Evolutionary conservation across 345 rosid genomes (phyloP), one percentile per base, ranked within the genome.

Genomic region (Balakata baccata): DNA sequence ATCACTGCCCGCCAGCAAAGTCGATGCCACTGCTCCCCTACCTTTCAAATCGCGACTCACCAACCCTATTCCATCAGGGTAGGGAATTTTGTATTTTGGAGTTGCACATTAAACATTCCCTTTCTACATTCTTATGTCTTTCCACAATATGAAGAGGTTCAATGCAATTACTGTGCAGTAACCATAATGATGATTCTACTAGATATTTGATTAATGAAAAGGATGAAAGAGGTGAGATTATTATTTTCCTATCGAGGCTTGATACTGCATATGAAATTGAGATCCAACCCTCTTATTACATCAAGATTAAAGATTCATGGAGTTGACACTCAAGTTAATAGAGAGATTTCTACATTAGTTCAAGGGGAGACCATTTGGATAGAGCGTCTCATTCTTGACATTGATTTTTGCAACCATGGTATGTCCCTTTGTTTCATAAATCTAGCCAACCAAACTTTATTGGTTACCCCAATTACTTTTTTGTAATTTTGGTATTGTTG

Each of bases 341-440:
- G 80, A 66, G 77, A 63, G 29, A 29, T 84, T 72, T 76, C 83
- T 18, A 69, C 76, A 39, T 72, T 86, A 16, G 61, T n/a, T 72
- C 77, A 83, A 49, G 82, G n/a, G 76, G 97, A 90, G 74, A 88
- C 90, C 62, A 77, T 92, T 71, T 94, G 96, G 97, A 93, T 94
- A 51, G 97, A 94, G 85, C 97, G 98, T 78, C 95, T 94, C 84
- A 90, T 94, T 73, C 98, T 97, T 49, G 97, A 91, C 80, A 94
- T 94, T 82, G 98, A 94, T 86, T 92, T 92, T 82, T 92, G 97
- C 82, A 94, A 94, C 83, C 98, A 94, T 79, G 95, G 97, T 94
- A 87, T 67, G 84, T 64, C 77, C 64, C 17, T 72, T 45, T 74
- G 37, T 65, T 49, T 51, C 17, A 17, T 64, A 75, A 61, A 38